These are phyloP conservation scores for Botryotinia convoluta DNA, from an alignment of 2,329 filamentous ascomycete genomes.

Conservation along the genomic window DNA sequence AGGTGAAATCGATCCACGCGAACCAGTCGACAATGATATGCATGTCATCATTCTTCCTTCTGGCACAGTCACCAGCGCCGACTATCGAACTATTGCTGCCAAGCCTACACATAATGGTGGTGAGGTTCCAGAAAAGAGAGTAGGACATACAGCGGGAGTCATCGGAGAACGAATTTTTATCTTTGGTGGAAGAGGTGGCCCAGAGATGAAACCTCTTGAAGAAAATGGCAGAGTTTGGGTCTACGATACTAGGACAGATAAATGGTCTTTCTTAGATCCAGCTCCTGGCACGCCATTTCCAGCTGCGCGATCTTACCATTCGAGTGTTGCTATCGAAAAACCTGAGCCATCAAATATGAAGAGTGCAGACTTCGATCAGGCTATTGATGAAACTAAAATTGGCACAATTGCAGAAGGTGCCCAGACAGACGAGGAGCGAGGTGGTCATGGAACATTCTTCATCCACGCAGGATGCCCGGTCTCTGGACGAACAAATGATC, in stretches of 20 bases:
- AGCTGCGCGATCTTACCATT: conserved; percentile 68
- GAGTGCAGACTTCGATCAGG: conserved; percentile 31
- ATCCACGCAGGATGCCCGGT: conserved; percentile 72
- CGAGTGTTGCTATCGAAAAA: conserved; percentile 55
- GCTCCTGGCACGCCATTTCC: conserved; percentile 51
- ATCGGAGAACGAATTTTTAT: conserved; percentile 72
- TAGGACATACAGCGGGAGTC: conserved; percentile 69
- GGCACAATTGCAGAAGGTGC: conserved; percentile 57
- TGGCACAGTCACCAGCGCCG: conserved; percentile 52
- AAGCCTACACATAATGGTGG: conserved; percentile 42
- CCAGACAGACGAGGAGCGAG: conserved; percentile 56
- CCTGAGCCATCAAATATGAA: conserved; percentile 41
- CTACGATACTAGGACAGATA: conserved; percentile 62
- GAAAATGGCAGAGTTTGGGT: conserved; percentile 75
- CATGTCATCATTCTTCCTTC: conserved; percentile 62
- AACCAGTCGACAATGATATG: conserved; percentile 71
- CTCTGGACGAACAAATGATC: conserved; percentile 61
- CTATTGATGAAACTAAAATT: conserved; percentile 52
- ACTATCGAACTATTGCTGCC: conserved; percentile 58
- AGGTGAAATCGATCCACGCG: conserved; percentile 64
- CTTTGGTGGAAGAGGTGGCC: conserved; percentile 74
- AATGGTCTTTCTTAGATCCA: conserved; percentile 66
- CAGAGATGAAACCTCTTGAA: conserved; percentile 67
- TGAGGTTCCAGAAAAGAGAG: conserved; percentile 62
- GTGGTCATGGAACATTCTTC: conserved; percentile 67